Base-by-base conservation (phyloP, 345 rosid species). In the Microthlaspi erraticum region DNA sequence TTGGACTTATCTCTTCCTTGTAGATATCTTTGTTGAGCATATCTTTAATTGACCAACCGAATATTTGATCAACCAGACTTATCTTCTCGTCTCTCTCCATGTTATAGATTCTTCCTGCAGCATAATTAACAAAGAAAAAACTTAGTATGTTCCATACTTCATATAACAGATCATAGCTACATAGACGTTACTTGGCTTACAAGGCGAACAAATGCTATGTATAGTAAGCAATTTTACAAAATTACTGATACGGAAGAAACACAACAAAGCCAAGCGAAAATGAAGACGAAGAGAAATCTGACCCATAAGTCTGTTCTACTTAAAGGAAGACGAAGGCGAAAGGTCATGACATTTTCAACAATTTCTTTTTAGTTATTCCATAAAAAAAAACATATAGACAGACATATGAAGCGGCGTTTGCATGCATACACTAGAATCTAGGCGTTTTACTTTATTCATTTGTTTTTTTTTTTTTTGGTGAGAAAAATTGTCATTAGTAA, bases 11-110 rank as follows among this genome's bases (percentile, higher is more conserved):
- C 76, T 75, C 56, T 36, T 7, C 23, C 72, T 78, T 75, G 78
- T 46, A 54, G 39, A 68, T 73, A 60, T 75, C 50, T 18, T 45
- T 29, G 58, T 78, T 69, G 60, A 78, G 76, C 2, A 62, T 74
- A 45, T 44, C 60, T 10, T 64, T 14, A 45, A 81, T 23, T 11
- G 80, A 64, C 84, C 80, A 81, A 31, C 80, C 75, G 58, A 78
- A 73, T 32, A 81, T 65, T 51, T 11, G 7, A 43, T 38, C 68
- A 5, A 64, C 19, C 23, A 78, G 69, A 51, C 71, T 32, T 20
- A 3, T 71, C 3, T 54, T 46, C 19, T 52, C 18, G 2, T 36
- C 39, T 14, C 19, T 53, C 37, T 72, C 70, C 70, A 72, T 63
- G 38, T 26, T 34, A 17, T 14, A 16, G 14, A 26, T 37, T 38